Base-by-base conservation (phyloP, 2,329 filamentous ascomycete genomes). In the Penicillium sp. region DNA sequence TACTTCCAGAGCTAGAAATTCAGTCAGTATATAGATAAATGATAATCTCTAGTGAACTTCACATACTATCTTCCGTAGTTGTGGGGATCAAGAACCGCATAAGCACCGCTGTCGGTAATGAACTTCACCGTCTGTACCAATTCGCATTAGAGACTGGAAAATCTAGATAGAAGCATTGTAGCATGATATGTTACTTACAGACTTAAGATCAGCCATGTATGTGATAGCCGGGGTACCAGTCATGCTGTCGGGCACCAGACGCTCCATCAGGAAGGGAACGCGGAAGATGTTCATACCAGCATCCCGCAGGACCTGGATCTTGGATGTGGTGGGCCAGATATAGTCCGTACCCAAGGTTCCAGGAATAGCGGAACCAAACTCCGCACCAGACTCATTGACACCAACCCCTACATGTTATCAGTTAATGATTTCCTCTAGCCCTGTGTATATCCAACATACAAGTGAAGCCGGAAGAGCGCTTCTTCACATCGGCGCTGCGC, bases 11-110 rank as follows among this genome's bases (percentile, higher is more conserved):
- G 57, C 64, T 67, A 56, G 61, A 33, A 16, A 13, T 35, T 2
- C 3, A 19, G 29, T 29, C 11, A n/a, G 10, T 49, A 26, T 16
- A 10, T 37, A 6, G 11, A 0, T 9, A 1, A 10, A n/a, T 4
- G 46, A 3, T 45, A 6, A 29, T 2, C 14, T 27, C 19, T 29
- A 22, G 4, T 21, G 6, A 11, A 3, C 6, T n/a, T n/a, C 22
- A 52, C 60, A 48, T 48, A 63, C 64, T 65, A 67, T 67, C 58
- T 59, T 49, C 63, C 85, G 62, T 79, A 88, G 78, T 87, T 87
- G 71, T 88, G 86, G 8, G 85, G 83, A 64, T 88, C 84, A 27
- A 85, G 65, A 46, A 85, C 71, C 2, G 82, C 83, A 65, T 82
- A 80, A 10, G 77, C 78, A 19, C 81, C 82, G 53, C 76, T 79